Percentiles rank a stretch among this genome's conserved stretches.
phyloP scores from a whole-genome alignment of 768 basidiomycete genomes.

The Chalciporus sphaerocephalus region DNA sequence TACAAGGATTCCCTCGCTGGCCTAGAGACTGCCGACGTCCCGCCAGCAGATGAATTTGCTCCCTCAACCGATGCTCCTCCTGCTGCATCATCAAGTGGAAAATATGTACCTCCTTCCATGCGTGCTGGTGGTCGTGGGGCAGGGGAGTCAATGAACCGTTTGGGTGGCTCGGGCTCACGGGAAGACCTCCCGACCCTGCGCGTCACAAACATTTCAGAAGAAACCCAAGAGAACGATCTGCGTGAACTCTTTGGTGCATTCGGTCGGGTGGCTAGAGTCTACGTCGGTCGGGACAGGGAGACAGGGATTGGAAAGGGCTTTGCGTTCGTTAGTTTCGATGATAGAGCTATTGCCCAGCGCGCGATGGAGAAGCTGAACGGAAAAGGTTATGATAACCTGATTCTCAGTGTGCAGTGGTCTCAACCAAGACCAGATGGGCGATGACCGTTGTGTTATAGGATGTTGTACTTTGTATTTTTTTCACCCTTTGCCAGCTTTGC shows the following conservation, averaged over 20 bases:
- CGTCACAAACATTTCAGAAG: slow-evolving; percentile 94
- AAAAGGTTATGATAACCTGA: slow-evolving; percentile 88
- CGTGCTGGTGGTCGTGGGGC: slow-evolving; percentile 63
- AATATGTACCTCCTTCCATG: slow-evolving; percentile 94
- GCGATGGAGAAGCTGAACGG: slow-evolving; percentile 93
- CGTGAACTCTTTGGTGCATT: slow-evolving; percentile 87
- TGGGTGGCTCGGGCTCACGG: slow-evolving; percentile 49
- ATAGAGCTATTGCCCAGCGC: slow-evolving; percentile 67
- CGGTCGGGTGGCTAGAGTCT: slow-evolving; percentile 83
- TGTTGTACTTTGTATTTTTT: slow-evolving; percentile 5
- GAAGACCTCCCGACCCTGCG: slow-evolving; percentile 96
- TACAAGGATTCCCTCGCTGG: slow-evolving; percentile 91
- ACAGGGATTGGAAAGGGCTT: slow-evolving; percentile 95
- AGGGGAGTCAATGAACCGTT: slow-evolving; percentile 66
- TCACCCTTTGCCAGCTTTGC: neutral
- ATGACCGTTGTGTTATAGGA: slow-evolving; percentile 10
- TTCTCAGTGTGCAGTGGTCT: slow-evolving; percentile 65
- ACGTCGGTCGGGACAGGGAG: slow-evolving; percentile 91
- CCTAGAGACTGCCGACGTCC: slow-evolving; percentile 52
- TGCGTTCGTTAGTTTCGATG: slow-evolving; percentile 96
- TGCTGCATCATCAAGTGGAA: slow-evolving; percentile 51
- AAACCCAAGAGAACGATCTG: slow-evolving; percentile 91
- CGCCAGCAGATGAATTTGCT: slow-evolving; percentile 36
- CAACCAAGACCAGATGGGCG: slow-evolving; percentile 45
- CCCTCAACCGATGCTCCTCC: slow-evolving; percentile 31